These are phyloP conservation scores for Neofusicoccum umdonicola DNA, from an alignment of 2,329 filamentous ascomycete species.

Conservation along the genomic window DNA sequence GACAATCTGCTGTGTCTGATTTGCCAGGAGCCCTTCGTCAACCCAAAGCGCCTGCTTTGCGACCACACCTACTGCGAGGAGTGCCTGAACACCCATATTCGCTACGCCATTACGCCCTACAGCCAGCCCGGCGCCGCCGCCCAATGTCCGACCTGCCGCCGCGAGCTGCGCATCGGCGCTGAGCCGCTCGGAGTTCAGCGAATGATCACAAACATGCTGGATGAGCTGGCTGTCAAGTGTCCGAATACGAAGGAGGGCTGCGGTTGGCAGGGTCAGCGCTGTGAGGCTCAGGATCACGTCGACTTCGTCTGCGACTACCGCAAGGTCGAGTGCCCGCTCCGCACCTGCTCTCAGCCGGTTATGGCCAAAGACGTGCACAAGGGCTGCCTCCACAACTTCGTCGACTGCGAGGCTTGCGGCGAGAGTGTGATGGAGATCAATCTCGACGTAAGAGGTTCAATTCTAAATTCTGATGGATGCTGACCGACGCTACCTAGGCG, in stretches of 20 bases:
- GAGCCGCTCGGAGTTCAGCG: conserved; percentile 46
- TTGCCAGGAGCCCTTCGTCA: conserved; percentile 61
- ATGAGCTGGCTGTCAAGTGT: conserved; percentile 60
- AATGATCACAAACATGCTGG: conserved; percentile 60
- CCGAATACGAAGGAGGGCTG: conserved; percentile 57
- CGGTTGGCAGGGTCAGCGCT: conserved; percentile 51
- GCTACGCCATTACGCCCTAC: background rate
- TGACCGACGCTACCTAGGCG: conserved; percentile 36
- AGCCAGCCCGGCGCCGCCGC: conserved; percentile 21
- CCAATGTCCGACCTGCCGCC: conserved; percentile 59
- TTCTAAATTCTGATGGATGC: conserved; percentile 21
- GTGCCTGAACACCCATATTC: conserved; percentile 49
- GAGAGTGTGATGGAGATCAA: conserved; percentile 54
- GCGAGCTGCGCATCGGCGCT: conserved; percentile 27
- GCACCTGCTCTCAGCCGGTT: conserved; percentile 51
- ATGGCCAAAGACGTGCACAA: conserved; percentile 54
- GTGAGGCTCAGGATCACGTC: conserved; percentile 58
- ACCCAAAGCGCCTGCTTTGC: conserved; percentile 57
- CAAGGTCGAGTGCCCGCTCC: conserved; percentile 51
- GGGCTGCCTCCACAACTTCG: conserved; percentile 54
- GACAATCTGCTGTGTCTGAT: conserved; percentile 63
- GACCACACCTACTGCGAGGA: conserved; percentile 63
- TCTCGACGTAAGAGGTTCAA: conserved; percentile 43
- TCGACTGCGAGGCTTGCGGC: conserved; percentile 54
- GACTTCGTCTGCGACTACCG: conserved; percentile 60